These are phyloP conservation scores for Pichia sp. DNA, from an alignment of 1,139 yeast species.

Conservation along the genomic window DNA sequence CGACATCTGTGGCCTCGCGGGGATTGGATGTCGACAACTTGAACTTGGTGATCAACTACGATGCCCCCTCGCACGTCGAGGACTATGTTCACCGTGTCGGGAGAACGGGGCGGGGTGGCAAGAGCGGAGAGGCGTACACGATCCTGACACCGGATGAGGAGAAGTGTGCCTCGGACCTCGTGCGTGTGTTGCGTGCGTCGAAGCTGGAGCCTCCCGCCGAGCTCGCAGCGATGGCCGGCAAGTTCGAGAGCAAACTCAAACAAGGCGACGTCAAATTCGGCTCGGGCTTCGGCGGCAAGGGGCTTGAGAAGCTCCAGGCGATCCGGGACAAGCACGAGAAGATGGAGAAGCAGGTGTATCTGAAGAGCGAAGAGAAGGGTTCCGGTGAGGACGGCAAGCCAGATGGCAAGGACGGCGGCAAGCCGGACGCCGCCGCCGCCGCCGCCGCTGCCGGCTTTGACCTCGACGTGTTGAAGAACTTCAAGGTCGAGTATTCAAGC, in stretches of 20 bases:
- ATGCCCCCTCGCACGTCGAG: constrained; percentile 88
- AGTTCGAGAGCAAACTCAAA: constrained; percentile 59
- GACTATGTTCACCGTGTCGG: constrained; percentile 97
- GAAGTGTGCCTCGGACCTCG: constrained; percentile 64
- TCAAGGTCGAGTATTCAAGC: constrained; percentile 52
- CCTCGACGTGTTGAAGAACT: constrained; percentile 28
- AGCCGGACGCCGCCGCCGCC: not conserved
- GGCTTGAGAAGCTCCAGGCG: constrained; percentile 74
- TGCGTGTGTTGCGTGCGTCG: constrained; percentile 54
- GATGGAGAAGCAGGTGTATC: constrained; percentile 30
- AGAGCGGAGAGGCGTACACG: constrained; percentile 71
- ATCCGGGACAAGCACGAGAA: constrained; percentile 49
- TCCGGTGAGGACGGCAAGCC: constrained; percentile 1
- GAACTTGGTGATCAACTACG: constrained; percentile 76
- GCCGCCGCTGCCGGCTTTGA: not conserved
- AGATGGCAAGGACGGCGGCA: constrained; percentile 9
- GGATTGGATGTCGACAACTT: constrained; percentile 88
- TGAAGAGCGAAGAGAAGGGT: constrained; percentile 26
- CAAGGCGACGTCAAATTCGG: constrained; percentile 63
- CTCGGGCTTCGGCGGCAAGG: constrained; percentile 91
- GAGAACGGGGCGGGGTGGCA: constrained; percentile 92
- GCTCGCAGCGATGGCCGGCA: constrained; percentile 49
- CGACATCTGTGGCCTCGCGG: constrained; percentile 93
- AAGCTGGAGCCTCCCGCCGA: constrained; percentile 44
- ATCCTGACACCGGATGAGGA: constrained; percentile 64